Evolutionary conservation across 1,139 yeast genomes (phyloP).

Genomic region (Casaregolazyma lundiana): DNA sequence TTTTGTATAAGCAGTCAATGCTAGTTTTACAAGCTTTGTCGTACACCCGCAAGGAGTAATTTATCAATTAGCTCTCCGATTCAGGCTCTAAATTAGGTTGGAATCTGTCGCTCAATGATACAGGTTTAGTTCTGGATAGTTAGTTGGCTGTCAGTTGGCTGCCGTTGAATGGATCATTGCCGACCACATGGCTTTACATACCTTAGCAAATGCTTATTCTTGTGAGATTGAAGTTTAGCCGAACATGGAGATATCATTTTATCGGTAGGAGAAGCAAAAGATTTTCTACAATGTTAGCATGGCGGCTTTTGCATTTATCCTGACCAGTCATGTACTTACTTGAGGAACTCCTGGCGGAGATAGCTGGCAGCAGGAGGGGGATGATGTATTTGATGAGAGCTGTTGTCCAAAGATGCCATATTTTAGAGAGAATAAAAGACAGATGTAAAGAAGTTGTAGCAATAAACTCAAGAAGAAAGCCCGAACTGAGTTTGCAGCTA

Average conservation of each 20-base stretch:
- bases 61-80: neutral
- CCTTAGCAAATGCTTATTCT: conserved; percentile 37
- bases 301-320: neutral
- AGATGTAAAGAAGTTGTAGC: neutral
- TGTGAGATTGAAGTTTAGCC: conserved; percentile 48
- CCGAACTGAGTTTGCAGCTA: neutral
- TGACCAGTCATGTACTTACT: conserved; percentile 9
- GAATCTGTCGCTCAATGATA: conserved; percentile 6
- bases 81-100: conserved; percentile 2
- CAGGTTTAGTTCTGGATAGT: conserved; percentile 7
- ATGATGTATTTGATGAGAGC: conserved; percentile 17
- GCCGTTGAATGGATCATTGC: neutral
- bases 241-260: conserved; percentile 54
- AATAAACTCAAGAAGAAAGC: neutral
- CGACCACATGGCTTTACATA: conserved; percentile 17
- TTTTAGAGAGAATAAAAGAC: neutral
- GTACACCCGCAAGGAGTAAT: no score
- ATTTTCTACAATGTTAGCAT: neutral
- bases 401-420: conserved; percentile 8
- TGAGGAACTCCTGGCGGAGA: conserved; percentile 10
- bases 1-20: no score
- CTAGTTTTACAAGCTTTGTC: no score
- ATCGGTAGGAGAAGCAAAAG: conserved; percentile 56
- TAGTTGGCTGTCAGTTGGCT: neutral
- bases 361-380: conserved; percentile 14